phyloP scores from a whole-genome alignment of 106 monocot genomes.

The Acanthochlamys bracteata region DNA sequence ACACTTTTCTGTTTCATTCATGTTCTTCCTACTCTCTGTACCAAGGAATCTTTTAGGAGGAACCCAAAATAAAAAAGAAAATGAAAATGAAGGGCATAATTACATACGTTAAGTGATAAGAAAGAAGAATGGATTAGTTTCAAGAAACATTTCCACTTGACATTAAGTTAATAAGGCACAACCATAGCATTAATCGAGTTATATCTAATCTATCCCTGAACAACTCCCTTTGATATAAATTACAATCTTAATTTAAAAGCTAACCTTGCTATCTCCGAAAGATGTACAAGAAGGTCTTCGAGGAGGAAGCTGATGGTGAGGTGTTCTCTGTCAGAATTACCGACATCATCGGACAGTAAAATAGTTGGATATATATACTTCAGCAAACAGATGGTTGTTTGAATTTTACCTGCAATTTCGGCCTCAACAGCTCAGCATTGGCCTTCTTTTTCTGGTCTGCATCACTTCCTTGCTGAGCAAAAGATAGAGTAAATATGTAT shows the following conservation, averaged over 20 bases:
- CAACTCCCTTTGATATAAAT: no score
- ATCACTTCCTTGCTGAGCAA: conserved; percentile 45
- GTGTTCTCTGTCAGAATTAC: conserved; percentile 42
- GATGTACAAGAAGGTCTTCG: conserved; percentile 62
- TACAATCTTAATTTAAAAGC: background rate
- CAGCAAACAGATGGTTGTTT: background rate
- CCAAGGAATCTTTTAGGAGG: no score
- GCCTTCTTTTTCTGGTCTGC: conserved; percentile 23
- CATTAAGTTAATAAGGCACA: no score
- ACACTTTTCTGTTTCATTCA: no score
- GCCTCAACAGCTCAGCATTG: conserved; percentile 54
- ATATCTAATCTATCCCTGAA: no score
- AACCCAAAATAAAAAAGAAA: no score
- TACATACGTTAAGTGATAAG: no score
- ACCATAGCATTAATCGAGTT: no score
- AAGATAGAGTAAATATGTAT: background rate
- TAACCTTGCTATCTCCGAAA: conserved; percentile 18
- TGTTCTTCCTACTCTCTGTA: no score
- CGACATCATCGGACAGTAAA: background rate
- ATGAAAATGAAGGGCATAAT: no score
- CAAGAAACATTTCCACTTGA: no score
- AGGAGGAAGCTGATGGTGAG: conserved; percentile 67
- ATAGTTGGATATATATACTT: background rate
- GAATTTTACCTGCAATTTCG: conserved; percentile 72
- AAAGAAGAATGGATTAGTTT: no score